A percentile compares a stretch with the other conserved stretches of the same genome.
Conservation (phyloP, 2,329 filamentous ascomycete species). For the Metarhizium album region DNA sequence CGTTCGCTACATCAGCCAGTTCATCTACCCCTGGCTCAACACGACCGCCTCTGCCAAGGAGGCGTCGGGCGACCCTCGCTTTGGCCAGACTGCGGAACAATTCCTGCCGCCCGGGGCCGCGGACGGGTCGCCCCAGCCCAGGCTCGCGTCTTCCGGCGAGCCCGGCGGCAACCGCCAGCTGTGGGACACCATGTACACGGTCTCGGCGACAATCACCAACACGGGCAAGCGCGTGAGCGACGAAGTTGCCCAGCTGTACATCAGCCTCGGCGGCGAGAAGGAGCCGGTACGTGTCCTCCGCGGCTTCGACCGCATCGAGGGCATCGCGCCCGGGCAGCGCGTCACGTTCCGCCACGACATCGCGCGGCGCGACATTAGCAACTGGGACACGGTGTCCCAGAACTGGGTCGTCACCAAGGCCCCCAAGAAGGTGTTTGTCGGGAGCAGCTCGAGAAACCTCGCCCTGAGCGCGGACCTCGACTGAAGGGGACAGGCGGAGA, state of each 20-base stretch:
- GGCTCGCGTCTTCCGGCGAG: slow-evolving; percentile 36
- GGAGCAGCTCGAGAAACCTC: slow-evolving; percentile 44
- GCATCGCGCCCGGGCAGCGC: slow-evolving; percentile 58
- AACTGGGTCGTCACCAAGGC: slow-evolving; percentile 62
- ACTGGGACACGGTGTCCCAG: slow-evolving; percentile 72
- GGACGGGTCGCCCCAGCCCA: slow-evolving; percentile 46
- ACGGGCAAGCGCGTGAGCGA: slow-evolving; percentile 54
- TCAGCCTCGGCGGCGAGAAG: slow-evolving; percentile 67
- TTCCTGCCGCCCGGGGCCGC: slow-evolving; percentile 50
- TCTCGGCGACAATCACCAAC: slow-evolving; percentile 61
- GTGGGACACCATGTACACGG: slow-evolving; percentile 59
- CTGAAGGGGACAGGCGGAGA: neutral
- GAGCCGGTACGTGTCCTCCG: slow-evolving; percentile 60
- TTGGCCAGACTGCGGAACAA: slow-evolving; percentile 44
- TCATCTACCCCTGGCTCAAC: slow-evolving; percentile 66
- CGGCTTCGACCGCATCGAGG: slow-evolving; percentile 65
- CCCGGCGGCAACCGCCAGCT: slow-evolving; percentile 55
- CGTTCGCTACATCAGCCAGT: slow-evolving; percentile 40
- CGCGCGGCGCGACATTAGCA: slow-evolving; percentile 72
- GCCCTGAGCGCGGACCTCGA: slow-evolving; percentile 23
- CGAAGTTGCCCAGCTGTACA: slow-evolving; percentile 67
- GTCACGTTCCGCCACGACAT: slow-evolving; percentile 57
- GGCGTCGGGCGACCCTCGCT: slow-evolving; percentile 47
- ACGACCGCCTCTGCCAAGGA: slow-evolving; percentile 43
- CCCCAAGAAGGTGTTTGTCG: slow-evolving; percentile 44